Conservation (phyloP, 1,284 basidiomycete genomes). For the Pholiota adiposa region DNA sequence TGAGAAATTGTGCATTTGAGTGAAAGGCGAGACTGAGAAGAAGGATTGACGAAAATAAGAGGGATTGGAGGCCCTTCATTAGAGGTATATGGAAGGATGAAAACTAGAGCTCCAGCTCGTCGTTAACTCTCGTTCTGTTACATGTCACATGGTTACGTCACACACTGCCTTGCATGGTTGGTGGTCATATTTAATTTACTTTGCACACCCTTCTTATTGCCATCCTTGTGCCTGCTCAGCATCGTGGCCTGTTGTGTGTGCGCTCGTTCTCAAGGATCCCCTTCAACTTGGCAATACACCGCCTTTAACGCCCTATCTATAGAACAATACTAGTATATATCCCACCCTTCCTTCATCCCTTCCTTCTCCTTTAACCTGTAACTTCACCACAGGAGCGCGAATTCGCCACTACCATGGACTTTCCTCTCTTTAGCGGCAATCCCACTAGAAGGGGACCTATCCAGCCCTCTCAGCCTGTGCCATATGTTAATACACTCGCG, state of each 20-base stretch:
- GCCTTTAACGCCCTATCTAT: background rate
- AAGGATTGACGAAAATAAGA: constrained; percentile 33
- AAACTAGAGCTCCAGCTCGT: constrained; percentile 1
- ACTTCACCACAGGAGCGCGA: background rate
- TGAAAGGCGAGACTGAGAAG: constrained; percentile 26
- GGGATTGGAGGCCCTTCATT: constrained; percentile 29
- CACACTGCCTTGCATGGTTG: background rate
- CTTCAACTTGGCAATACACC: background rate
- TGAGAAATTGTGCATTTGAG: constrained; percentile 19
- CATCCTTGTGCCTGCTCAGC: background rate
- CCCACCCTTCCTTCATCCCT: background rate
- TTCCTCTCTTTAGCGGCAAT: background rate
- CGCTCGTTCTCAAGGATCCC: background rate
- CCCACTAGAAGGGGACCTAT: background rate
- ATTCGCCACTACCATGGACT: background rate
- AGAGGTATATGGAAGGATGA: constrained; percentile 1
- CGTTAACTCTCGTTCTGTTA: background rate
- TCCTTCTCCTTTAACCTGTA: background rate
- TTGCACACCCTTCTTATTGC: background rate
- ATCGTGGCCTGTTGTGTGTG: background rate
- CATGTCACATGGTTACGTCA: background rate
- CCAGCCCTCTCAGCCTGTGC: background rate
- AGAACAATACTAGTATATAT: background rate
- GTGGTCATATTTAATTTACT: background rate
- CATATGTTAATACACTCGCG: background rate